phyloP scores from a whole-genome alignment of 1,284 basidiomycete genomes.

The Peniophora sp. region DNA sequence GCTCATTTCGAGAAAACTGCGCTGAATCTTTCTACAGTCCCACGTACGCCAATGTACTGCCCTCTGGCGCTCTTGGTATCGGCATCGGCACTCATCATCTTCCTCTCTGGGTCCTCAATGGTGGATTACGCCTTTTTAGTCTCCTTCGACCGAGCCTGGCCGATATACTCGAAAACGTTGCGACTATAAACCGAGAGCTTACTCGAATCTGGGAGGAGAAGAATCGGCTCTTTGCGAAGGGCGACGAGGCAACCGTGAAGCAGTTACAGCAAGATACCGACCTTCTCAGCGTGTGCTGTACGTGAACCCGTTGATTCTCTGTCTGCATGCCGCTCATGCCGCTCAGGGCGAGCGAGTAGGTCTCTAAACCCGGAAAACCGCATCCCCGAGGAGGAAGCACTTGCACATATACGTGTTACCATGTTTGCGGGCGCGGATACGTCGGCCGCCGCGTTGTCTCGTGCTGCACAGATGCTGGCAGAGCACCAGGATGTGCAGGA shows the following conservation, averaged over 20 bases:
- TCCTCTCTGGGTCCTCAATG: background rate
- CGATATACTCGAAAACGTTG: constrained; percentile 21
- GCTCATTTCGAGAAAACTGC: background rate
- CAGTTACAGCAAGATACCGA: constrained; percentile 34
- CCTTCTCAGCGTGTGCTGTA: constrained; percentile 35
- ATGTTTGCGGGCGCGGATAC: background rate
- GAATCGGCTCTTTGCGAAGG: constrained; percentile 15
- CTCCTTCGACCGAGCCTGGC: constrained; percentile 19
- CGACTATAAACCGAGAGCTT: constrained; percentile 26
- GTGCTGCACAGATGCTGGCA: background rate
- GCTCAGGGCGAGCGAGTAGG: too few relatives aligned
- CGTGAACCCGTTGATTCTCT: constrained; percentile 10
- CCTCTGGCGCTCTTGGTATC: constrained; percentile 3
- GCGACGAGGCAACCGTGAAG: constrained; percentile 12
- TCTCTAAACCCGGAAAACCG: too few relatives aligned
- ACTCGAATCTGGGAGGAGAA: constrained; percentile 26
- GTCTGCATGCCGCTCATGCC: too few relatives aligned
- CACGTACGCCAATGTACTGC: constrained; percentile 1
- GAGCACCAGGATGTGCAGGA: background rate
- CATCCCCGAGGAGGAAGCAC: too few relatives aligned
- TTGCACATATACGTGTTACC: too few relatives aligned
- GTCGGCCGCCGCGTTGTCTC: background rate
- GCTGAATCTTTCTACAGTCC: background rate
- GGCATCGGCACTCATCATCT: background rate
- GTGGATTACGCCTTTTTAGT: constrained; percentile 19